These are phyloP conservation scores for Emmonsia crescens DNA, from an alignment of 2,329 filamentous ascomycete species.

Conservation along the genomic window DNA sequence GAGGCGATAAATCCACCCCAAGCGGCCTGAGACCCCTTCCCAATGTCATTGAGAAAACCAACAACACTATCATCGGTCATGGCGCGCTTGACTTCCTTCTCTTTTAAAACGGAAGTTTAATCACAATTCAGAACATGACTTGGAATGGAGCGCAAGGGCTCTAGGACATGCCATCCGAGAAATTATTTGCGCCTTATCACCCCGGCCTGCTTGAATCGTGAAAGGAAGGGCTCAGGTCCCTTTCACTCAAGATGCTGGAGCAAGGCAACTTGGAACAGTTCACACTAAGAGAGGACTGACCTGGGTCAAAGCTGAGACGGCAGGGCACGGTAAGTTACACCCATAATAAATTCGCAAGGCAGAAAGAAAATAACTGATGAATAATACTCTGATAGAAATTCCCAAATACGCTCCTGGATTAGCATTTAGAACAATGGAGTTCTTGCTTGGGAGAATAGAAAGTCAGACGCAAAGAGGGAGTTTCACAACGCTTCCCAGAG, in stretches of 20 bases:
- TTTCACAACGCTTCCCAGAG: neutral
- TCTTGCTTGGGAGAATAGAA: conserved; percentile 55
- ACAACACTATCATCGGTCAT: conserved; percentile 63
- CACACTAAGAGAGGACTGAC: conserved; percentile 69
- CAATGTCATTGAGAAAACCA: conserved; percentile 59
- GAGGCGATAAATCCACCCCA: conserved; percentile 34
- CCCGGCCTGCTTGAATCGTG: conserved; percentile 6
- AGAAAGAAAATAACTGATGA: neutral
- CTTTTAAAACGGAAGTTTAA: conserved; percentile 57
- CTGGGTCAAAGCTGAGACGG: conserved; percentile 51
- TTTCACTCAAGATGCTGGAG: conserved; percentile 38
- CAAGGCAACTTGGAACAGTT: conserved; percentile 57
- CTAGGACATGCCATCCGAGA: conserved; percentile 46
- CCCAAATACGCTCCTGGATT: conserved; percentile 33
- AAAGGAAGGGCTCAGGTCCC: conserved; percentile 32
- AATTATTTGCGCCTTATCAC: conserved; percentile 61
- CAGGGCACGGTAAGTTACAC: conserved; percentile 42
- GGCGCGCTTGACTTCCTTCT: conserved; percentile 60
- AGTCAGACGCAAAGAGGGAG: neutral
- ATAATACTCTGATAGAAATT: conserved; percentile 15
- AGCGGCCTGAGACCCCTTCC: conserved; percentile 51
- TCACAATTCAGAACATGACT: conserved; percentile 71
- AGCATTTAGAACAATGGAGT: conserved; percentile 58
- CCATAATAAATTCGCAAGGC: neutral
- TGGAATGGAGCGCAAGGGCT: conserved; percentile 65